phyloP scores from a whole-genome alignment of 768 basidiomycete genomes.

The Cantharellus cinnabarinus region DNA sequence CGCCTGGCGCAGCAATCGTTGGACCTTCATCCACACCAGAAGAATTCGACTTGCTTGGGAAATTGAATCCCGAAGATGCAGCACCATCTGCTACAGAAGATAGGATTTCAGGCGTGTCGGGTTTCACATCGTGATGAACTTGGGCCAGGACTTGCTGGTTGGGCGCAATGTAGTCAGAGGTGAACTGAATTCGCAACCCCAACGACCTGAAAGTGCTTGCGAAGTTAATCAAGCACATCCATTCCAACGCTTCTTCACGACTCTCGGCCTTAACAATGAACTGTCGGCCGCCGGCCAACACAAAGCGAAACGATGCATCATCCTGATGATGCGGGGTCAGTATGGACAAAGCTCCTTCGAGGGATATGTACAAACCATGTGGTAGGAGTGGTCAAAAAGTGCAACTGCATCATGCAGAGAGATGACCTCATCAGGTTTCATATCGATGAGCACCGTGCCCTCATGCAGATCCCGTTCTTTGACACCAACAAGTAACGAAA shows the following conservation, averaged over 20 bases:
- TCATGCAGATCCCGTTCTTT: conserved; percentile 17
- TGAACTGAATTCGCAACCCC: conserved; percentile 58
- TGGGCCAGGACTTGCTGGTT: too few relatives aligned
- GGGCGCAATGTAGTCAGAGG: too few relatives aligned
- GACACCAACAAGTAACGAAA: conserved; percentile 27
- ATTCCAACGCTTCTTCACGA: conserved; percentile 61
- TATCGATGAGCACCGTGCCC: conserved; percentile 12
- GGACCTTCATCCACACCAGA: conserved; percentile 13
- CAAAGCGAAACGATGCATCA: conserved; percentile 50
- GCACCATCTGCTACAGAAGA: too few relatives aligned
- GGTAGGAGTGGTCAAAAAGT: conserved; percentile 56
- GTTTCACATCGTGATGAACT: too few relatives aligned
- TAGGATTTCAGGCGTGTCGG: too few relatives aligned
- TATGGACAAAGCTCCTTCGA: too few relatives aligned
- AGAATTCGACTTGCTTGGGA: too few relatives aligned
- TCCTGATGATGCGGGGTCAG: too few relatives aligned
- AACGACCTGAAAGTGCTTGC: conserved; percentile 79
- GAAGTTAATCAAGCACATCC: conserved; percentile 87
- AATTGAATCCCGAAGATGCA: too few relatives aligned
- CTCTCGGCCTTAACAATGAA: conserved; percentile 55
- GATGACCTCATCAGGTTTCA: conserved; percentile 69
- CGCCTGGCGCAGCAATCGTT: too few relatives aligned
- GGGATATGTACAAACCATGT: conserved; percentile 31
- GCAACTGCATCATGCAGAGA: conserved; percentile 63
- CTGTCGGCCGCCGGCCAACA: conserved; percentile 57